Conservation (phyloP, 1,284 basidiomycete genomes). For the Lignosus rhinocerotis region DNA sequence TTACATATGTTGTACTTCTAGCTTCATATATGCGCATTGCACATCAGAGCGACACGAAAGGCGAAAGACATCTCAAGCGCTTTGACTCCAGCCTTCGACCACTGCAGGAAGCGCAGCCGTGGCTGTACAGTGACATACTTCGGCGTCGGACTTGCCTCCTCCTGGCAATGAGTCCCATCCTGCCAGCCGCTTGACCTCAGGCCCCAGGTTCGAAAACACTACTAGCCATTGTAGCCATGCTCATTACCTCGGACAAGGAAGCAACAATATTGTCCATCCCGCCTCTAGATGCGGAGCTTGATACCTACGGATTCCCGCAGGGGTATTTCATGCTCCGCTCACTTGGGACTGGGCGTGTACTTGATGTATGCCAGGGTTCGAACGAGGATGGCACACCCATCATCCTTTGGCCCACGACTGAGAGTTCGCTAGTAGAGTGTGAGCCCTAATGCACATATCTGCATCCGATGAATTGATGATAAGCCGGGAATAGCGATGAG, state of each 20-base stretch:
- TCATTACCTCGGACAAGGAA: slow-evolving; percentile 19
- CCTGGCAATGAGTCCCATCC: too few relatives aligned
- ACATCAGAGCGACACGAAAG: background rate
- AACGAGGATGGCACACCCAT: slow-evolving; percentile 67
- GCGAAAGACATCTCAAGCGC: too few relatives aligned
- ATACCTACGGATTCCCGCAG: slow-evolving; percentile 60
- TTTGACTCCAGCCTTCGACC: background rate
- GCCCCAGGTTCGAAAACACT: too few relatives aligned
- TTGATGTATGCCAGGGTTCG: slow-evolving; percentile 60
- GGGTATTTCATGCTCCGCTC: slow-evolving; percentile 78
- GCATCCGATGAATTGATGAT: background rate
- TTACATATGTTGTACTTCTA: background rate
- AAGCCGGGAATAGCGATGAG: slow-evolving; percentile 51
- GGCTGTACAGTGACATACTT: slow-evolving; percentile 1
- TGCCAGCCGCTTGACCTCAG: too few relatives aligned
- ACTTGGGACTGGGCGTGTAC: slow-evolving; percentile 54
- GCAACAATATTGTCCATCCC: slow-evolving; percentile 9
- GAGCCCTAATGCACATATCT: background rate
- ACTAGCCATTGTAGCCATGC: slow-evolving; percentile 1
- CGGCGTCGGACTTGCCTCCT: background rate
- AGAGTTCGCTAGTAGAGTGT: slow-evolving; percentile 76
- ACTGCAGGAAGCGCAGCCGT: background rate
- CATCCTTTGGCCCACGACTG: slow-evolving; percentile 69
- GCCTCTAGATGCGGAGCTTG: slow-evolving; percentile 29
- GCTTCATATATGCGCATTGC: background rate